Conservation (phyloP, 768 basidiomycete genomes). For the Kwoniella pini region DNA sequence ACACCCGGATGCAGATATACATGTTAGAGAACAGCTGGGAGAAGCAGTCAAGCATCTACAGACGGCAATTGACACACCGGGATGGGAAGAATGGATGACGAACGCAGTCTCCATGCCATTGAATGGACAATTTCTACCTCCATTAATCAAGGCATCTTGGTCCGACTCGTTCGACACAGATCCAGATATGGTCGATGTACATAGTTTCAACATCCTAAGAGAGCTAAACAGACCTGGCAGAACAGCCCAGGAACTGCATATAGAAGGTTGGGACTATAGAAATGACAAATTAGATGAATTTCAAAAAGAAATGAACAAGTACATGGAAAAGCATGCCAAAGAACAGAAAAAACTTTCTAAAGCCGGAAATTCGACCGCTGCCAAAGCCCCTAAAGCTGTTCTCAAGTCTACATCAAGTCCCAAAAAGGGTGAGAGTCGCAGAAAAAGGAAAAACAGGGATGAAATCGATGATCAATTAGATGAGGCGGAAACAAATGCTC, state of each 20-base stretch:
- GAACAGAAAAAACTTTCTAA: conserved; percentile 9
- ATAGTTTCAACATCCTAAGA: conserved; percentile 20
- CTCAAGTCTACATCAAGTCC: not conserved
- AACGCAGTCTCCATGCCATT: conserved; percentile 30
- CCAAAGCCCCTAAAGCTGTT: conserved; percentile 14
- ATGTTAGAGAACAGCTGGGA: conserved; percentile 15
- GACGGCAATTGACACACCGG: conserved; percentile 22
- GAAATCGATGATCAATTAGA: conserved; percentile 20
- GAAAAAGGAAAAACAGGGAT: conserved; percentile 8
- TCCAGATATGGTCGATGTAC: conserved; percentile 24
- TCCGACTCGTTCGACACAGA: conserved; percentile 27
- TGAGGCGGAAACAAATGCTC: conserved; percentile 30
- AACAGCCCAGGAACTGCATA: conserved; percentile 15
- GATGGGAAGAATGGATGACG: conserved; percentile 43
- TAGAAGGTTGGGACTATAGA: conserved; percentile 19
- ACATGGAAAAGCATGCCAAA: conserved; percentile 5
- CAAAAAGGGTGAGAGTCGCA: not conserved
- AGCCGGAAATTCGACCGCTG: conserved; percentile 11
- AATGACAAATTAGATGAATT: conserved; percentile 6
- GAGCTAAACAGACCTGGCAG: conserved; percentile 22
- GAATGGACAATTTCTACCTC: conserved; percentile 22
- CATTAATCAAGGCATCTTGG: conserved; percentile 25
- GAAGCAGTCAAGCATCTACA: conserved; percentile 30
- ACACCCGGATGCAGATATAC: conserved; percentile 4
- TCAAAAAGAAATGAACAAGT: not conserved